Conservation (phyloP, 2,329 filamentous ascomycete species). For the Diaporthe caulivora region DNA sequence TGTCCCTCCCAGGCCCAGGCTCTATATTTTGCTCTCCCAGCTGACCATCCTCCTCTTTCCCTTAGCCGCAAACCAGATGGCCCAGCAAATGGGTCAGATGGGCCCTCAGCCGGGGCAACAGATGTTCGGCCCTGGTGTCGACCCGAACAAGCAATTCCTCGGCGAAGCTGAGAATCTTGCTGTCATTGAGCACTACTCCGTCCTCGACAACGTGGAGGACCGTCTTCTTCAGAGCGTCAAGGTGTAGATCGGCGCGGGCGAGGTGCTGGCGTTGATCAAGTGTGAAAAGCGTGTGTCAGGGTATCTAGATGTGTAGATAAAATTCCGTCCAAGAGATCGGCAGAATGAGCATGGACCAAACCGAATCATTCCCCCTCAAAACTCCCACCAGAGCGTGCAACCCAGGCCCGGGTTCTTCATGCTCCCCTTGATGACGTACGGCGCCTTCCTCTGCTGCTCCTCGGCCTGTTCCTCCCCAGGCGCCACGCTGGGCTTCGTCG, state of each 20-base stretch:
- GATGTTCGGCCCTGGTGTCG: slow-evolving; percentile 92
- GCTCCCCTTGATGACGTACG: slow-evolving; percentile 76
- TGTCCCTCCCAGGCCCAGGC: slow-evolving; percentile 48
- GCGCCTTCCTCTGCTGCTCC: slow-evolving; percentile 67
- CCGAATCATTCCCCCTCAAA: slow-evolving; percentile 39
- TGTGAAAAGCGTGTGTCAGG: background rate
- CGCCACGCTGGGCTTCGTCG: slow-evolving; percentile 71
- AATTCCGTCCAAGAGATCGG: background rate
- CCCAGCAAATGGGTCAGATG: slow-evolving; percentile 89
- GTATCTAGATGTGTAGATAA: slow-evolving; percentile 30
- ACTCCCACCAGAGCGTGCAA: slow-evolving; percentile 74
- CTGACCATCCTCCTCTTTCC: slow-evolving; percentile 41
- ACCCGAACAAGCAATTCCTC: slow-evolving; percentile 95
- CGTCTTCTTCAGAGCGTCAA: slow-evolving; percentile 75
- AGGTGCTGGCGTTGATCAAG: background rate
- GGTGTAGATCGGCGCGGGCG: slow-evolving; percentile 41
- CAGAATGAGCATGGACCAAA: slow-evolving; percentile 6
- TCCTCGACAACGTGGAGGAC: slow-evolving; percentile 89
- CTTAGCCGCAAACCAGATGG: slow-evolving; percentile 88
- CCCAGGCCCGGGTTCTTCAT: slow-evolving; percentile 75
- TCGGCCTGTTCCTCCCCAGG: slow-evolving; percentile 61
- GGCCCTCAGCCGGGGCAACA: slow-evolving; percentile 73
- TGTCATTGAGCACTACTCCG: slow-evolving; percentile 93
- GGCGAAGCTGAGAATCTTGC: slow-evolving; percentile 95
- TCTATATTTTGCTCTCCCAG: background rate